Percentiles rank a stretch among this genome's conserved stretches.
These are phyloP conservation scores for Trichoderma sp. DNA, from an alignment of 2,329 filamentous ascomycete species.

Conservation along the genomic window DNA sequence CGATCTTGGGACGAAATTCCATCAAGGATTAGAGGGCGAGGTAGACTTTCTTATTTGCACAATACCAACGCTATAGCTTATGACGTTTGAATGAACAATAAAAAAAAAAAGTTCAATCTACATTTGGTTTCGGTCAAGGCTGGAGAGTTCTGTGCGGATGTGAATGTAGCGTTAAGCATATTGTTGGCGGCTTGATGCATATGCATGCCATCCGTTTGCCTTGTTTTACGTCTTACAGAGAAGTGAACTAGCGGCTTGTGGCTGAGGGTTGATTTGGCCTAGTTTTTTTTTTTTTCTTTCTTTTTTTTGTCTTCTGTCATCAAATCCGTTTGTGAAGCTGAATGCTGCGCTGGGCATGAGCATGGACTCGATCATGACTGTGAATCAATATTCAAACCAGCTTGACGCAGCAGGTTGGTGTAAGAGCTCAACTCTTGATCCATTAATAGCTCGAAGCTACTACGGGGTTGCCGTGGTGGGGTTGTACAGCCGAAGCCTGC, in stretches of 20 bases:
- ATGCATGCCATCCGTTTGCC: not conserved
- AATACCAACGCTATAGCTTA: not conserved
- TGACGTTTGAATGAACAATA: not conserved
- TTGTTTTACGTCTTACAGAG: not conserved
- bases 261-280: too few relatives aligned
- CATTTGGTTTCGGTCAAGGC: not conserved
- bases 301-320: not conserved
- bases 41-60: not conserved
- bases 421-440: too few relatives aligned
- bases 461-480: not conserved
- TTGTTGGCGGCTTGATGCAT: not conserved
- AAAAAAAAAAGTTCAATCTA: not conserved
- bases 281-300: too few relatives aligned
- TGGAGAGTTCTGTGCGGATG: not conserved
- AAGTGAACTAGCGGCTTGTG: not conserved
- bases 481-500: not conserved
- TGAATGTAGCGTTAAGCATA: not conserved
- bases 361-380: not conserved
- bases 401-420: too few relatives aligned
- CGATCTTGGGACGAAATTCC: not conserved
- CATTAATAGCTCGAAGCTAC: not conserved
- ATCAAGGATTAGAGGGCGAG: not conserved
- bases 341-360: too few relatives aligned
- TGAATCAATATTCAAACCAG: too few relatives aligned
- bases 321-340: not conserved